Percentiles rank a stretch among this genome's conserved stretches.
Evolutionary conservation across 192 early-diverging fungal species (phyloP).

Genomic region (Coemansia asiatica): DNA sequence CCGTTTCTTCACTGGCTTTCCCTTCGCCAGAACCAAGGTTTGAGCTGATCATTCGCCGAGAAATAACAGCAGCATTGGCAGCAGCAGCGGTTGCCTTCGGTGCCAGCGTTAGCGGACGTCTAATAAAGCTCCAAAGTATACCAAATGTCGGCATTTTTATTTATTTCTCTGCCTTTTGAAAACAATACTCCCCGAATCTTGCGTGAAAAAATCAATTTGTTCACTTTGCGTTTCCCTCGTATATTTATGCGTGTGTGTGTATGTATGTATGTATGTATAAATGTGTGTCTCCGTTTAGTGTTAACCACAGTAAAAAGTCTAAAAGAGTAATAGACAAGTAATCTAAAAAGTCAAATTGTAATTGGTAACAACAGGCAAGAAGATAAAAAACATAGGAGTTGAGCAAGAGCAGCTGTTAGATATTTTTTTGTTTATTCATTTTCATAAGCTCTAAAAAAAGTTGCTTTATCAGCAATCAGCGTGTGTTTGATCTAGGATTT

Average conservation of each 20-base stretch:
- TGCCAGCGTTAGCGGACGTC: neutral
- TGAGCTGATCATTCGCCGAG: neutral
- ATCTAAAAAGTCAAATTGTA: no score
- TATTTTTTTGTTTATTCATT: neutral
- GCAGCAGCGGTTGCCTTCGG: neutral
- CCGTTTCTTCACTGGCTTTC: neutral
- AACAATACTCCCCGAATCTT: no score
- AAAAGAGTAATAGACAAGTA: no score
- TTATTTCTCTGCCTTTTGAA: neutral
- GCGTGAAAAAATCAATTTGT: no score
- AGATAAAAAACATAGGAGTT: no score
- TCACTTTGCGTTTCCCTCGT: no score
- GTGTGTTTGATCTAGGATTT: neutral
- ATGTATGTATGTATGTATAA: no score
- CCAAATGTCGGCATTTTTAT: slow-evolving; percentile 4
- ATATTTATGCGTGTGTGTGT: no score
- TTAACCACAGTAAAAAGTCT: no score
- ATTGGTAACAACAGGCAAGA: no score
- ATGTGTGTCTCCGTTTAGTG: no score
- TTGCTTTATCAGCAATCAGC: neutral
- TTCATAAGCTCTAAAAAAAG: neutral
- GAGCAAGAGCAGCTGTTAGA: no score
- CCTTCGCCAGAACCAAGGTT: neutral
- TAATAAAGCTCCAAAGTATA: neutral
- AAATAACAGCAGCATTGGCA: neutral